Evolutionary conservation across 345 rosid species (phyloP), one percentile per base, ranked within the genome.

Genomic region (Sapria himalayana): DNA sequence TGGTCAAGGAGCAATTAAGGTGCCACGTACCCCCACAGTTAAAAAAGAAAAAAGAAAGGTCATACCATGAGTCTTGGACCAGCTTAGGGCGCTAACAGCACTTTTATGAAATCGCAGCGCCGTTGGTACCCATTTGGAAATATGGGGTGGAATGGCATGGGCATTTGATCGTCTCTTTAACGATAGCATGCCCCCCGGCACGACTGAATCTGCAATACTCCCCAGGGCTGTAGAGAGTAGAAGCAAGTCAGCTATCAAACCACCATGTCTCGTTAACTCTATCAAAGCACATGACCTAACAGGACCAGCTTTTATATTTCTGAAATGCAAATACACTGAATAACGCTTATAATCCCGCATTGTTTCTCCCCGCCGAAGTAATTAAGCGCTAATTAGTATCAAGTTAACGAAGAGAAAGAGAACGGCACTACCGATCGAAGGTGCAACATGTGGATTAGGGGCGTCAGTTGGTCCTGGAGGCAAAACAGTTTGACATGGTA

Each of bases 21-120:
- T n/a, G n/a, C n/a, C n/a, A n/a, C n/a, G n/a, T n/a, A n/a, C n/a
- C n/a, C n/a, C n/a, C n/a, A n/a, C n/a, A n/a, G n/a, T n/a, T n/a
- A n/a, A n/a, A n/a, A n/a, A n/a, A n/a, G n/a, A n/a, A n/a, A 36
- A 31, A 14, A 22, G 33, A 19, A 17, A 14, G 58, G 51, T 29
- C 69, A 49, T 70, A 82, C 94, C 67, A 52, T 76, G 84, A 55
- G n/a, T 65, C 36, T 67, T 51, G 15, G 84, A 82, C 91, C 95
- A 79, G 50, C 62, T 56, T 41, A 82, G 53, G 14, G 86, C 63
- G 41, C 70, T 82, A 46, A 74, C 77, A 46, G 93, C 77, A 61
- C 74, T 82, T 22, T 62, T 55, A 42, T 82, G 86, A 15, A 76
- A 55, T 48, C 32, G 32, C 16, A 82, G 65, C 43, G 77, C 49